Evolutionary conservation across 2,329 filamentous ascomycete species (phyloP).

Genomic region (Ceratocystis colombiana): DNA sequence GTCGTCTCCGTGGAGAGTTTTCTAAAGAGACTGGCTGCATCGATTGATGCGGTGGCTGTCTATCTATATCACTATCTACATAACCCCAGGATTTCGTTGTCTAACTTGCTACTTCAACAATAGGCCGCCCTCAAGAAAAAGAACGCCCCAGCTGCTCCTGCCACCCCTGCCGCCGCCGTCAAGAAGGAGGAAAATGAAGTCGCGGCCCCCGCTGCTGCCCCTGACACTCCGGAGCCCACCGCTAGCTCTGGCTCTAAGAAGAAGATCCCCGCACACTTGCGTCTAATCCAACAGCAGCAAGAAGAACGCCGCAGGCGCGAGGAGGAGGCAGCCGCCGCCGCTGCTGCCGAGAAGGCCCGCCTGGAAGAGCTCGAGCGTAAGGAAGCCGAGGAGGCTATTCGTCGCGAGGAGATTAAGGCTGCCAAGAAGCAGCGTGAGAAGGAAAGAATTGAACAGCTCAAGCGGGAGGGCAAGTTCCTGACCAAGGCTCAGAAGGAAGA

Average conservation of each 20-base stretch:
- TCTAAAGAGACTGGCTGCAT: not conserved
- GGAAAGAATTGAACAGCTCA: slow-evolving; percentile 75
- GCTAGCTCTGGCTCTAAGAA: slow-evolving; percentile 52
- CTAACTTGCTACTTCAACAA: not conserved
- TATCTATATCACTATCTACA: not conserved
- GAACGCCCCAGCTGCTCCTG: slow-evolving; percentile 26
- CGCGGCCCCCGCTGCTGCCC: slow-evolving; percentile 48
- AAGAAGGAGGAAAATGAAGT: slow-evolving; percentile 30
- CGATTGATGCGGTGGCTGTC: too few species aligned
- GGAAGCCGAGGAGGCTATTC: slow-evolving; percentile 57
- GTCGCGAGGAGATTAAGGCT: slow-evolving; percentile 61
- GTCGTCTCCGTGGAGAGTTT: not conserved
- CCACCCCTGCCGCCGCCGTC: slow-evolving; percentile 29
- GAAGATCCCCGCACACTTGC: slow-evolving; percentile 70
- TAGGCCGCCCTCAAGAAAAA: slow-evolving; percentile 69
- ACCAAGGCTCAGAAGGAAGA: slow-evolving; percentile 79
- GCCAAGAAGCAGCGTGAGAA: slow-evolving; percentile 79
- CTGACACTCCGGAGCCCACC: slow-evolving; percentile 34
- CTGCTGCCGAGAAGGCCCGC: slow-evolving; percentile 54
- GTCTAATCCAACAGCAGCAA: slow-evolving; percentile 69
- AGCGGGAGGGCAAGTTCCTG: slow-evolving; percentile 77
- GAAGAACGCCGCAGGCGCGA: slow-evolving; percentile 58
- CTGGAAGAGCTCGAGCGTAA: slow-evolving; percentile 55
- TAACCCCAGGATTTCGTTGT: not conserved
- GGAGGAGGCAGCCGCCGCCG: slow-evolving; percentile 50